A percentile compares a stretch with the other conserved stretches of the same genome.
These are phyloP conservation scores for Chaetomium sp. DNA, from an alignment of 2,329 filamentous ascomycete genomes.

Conservation along the genomic window DNA sequence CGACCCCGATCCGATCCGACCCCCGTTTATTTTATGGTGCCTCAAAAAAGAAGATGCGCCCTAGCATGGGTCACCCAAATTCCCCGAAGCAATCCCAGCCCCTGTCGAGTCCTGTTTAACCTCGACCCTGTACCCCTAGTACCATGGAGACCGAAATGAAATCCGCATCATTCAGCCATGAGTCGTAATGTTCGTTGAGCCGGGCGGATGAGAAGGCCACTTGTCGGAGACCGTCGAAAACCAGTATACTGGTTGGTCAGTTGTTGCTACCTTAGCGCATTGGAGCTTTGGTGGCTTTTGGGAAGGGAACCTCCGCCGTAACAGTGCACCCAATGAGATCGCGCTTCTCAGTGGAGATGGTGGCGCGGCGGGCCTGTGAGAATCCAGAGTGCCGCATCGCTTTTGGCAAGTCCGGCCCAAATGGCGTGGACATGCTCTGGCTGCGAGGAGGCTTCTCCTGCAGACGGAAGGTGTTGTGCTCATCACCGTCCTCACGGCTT, in stretches of 20 bases:
- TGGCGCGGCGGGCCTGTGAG: conserved; percentile 27
- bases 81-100: conserved; percentile 14
- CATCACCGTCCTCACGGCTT: conserved; percentile 87
- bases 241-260: neutral
- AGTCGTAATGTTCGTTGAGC: conserved; percentile 26
- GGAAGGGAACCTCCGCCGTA: conserved; percentile 12
- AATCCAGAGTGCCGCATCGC: conserved; percentile 12
- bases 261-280: neutral
- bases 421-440: conserved; percentile 42
- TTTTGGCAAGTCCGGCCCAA: conserved; percentile 38
- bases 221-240: neutral
- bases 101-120: conserved; percentile 31
- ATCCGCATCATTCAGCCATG: conserved; percentile 29
- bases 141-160: conserved; percentile 24
- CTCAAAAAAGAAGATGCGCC: conserved; percentile 17
- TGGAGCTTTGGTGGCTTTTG: conserved; percentile 6
- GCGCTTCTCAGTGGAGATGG: conserved; percentile 21
- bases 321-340: conserved; percentile 23
- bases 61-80: conserved; percentile 17
- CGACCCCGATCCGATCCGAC: conserved; percentile 7
- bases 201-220: neutral
- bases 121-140: conserved; percentile 23
- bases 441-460: conserved; percentile 38
- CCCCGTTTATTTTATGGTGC: conserved; percentile 19
- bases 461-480: conserved; percentile 61